A percentile compares a stretch with the other conserved stretches of the same genome.
Conservation (phyloP, 2,329 filamentous ascomycete genomes). For the Alternaria hordeiaustralica region DNA sequence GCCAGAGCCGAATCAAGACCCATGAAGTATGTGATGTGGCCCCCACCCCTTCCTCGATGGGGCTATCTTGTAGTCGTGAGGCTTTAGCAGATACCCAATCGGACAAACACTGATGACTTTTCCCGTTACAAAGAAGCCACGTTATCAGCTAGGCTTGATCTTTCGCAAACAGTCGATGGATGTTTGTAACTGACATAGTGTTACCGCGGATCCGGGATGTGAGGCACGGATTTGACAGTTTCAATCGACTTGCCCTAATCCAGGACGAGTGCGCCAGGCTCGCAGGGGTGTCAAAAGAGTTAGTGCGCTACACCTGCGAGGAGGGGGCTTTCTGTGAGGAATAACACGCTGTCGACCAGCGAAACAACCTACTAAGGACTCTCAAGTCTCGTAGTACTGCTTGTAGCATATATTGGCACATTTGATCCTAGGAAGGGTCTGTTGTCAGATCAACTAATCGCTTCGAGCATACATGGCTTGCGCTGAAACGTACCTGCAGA, state of each 20-base stretch:
- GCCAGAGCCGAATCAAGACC: constrained; percentile 1
- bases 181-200: constrained; percentile 21
- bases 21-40: background rate
- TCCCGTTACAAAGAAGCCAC: background rate
- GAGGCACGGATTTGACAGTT: constrained; percentile 7
- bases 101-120: constrained; percentile 5
- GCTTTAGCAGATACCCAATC: background rate
- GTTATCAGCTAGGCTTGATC: background rate
- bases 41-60: background rate
- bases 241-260: background rate
- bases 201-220: constrained; percentile 26
- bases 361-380: background rate
- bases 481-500: constrained; percentile 3
- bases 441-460: background rate
- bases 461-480: background rate
- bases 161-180: background rate
- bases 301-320: background rate
- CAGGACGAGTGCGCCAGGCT: background rate
- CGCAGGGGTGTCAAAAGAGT: background rate
- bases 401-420: background rate
- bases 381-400: background rate
- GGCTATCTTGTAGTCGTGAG: background rate
- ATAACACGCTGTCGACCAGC: background rate
- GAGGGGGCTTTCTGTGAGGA: background rate
- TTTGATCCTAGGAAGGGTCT: background rate